phyloP scores from a whole-genome alignment of 345 rosid genomes.

The Trapa bicornis region DNA sequence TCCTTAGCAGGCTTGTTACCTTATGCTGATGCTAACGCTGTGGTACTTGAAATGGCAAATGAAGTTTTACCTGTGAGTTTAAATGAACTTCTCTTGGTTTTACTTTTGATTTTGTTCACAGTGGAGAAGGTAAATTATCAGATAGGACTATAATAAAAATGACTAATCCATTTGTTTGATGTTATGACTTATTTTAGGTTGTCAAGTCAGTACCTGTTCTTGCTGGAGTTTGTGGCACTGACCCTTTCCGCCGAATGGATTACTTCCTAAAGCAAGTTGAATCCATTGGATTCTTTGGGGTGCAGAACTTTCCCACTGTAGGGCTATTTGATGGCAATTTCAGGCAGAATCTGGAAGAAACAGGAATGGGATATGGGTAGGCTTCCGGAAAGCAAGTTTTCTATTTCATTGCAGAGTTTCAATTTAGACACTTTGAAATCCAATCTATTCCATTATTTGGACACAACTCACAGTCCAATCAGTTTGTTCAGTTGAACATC shows the following conservation, averaged over 20 bases:
- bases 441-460: neutral
- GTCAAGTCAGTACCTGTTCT: slow-evolving; percentile 81
- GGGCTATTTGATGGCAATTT: slow-evolving; percentile 95
- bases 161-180: neutral
- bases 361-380: slow-evolving; percentile 96
- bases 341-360: slow-evolving; percentile 89
- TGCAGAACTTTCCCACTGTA: slow-evolving; percentile 94
- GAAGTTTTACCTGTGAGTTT: slow-evolving; percentile 84
- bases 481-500: neutral
- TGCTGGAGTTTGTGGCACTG: slow-evolving; percentile 91
- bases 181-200: slow-evolving; percentile 26
- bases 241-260: slow-evolving; percentile 86
- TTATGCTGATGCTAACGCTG: slow-evolving; percentile 89
- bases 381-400: slow-evolving; percentile 8
- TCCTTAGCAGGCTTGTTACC: slow-evolving; percentile 88
- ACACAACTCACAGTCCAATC: neutral
- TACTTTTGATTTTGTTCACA: neutral
- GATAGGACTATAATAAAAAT: neutral
- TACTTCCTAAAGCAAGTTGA: slow-evolving; percentile 76
- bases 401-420: neutral
- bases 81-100: neutral
- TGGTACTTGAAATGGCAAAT: slow-evolving; percentile 86
- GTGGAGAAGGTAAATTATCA: neutral
- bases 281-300: slow-evolving; percentile 77
- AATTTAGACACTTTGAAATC: neutral